Evolutionary conservation across 768 basidiomycete genomes (phyloP).

Genomic region (Tulasnella sp.): DNA sequence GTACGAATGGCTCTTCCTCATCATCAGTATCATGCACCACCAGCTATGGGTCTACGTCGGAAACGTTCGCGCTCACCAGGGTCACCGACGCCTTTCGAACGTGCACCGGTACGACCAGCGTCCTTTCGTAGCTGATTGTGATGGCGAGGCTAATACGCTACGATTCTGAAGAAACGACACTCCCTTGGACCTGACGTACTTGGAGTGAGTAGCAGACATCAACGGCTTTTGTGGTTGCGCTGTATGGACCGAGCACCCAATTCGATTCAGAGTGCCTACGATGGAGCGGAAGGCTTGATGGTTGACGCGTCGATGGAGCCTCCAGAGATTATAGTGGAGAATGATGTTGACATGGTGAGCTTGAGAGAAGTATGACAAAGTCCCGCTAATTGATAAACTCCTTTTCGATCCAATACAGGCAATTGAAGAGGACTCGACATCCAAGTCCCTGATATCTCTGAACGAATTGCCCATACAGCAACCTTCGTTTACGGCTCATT

Average conservation of each 20-base stretch:
- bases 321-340: neutral
- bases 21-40: neutral
- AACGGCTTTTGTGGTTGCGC: neutral
- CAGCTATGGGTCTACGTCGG: neutral
- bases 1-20: neutral
- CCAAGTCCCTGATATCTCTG: neutral
- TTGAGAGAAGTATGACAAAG: neutral
- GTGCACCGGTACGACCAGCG: neutral
- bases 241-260: neutral
- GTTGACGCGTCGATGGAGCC: neutral
- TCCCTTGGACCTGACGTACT: neutral
- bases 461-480: neutral
- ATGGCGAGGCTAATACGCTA: neutral
- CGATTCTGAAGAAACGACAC: neutral
- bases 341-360: neutral
- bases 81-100: conserved; percentile 1
- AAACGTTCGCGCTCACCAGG: conserved; percentile 7
- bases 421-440: neutral
- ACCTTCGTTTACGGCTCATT: neutral
- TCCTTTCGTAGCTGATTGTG: neutral
- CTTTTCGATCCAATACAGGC: neutral
- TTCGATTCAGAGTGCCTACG: neutral
- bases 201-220: neutral
- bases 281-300: neutral
- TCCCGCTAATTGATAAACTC: neutral